Evolutionary conservation across 2,329 filamentous ascomycete species (phyloP).

Genomic region (Colletotrichum costaricense): DNA sequence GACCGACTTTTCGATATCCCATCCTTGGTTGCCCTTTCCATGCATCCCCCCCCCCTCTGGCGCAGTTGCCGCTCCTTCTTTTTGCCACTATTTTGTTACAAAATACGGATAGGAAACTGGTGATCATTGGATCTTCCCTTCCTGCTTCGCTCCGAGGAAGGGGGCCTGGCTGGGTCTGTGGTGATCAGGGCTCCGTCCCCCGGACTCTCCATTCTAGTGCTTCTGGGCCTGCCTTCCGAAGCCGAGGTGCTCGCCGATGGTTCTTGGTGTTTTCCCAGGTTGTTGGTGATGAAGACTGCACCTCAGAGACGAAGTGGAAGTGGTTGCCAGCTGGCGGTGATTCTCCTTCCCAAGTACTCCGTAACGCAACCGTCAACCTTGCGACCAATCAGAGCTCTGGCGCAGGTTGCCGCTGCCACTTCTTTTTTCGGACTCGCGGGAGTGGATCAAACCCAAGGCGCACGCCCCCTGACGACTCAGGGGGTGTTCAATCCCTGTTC

Average conservation of each 20-base stretch:
- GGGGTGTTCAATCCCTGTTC: conserved; percentile 4
- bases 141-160: neutral
- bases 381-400: neutral
- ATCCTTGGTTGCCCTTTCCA: neutral
- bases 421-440: neutral
- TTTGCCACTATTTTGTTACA: neutral
- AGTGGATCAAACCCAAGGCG: neutral
- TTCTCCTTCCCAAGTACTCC: neutral
- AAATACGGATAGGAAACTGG: neutral
- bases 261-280: neutral
- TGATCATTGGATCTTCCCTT: neutral
- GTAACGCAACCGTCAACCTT: neutral
- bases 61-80: neutral
- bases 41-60: neutral
- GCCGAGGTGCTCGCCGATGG: neutral
- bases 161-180: neutral
- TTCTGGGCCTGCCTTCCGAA: neutral
- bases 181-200: neutral
- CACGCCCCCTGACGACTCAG: neutral
- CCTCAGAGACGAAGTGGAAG: neutral
- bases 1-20: conserved; percentile 24
- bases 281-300: neutral
- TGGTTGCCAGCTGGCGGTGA: neutral
- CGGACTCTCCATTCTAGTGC: neutral
- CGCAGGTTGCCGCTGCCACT: conserved; percentile 10